Conservation (phyloP, 1,284 basidiomycete species). For the Inonotus hispidus region DNA sequence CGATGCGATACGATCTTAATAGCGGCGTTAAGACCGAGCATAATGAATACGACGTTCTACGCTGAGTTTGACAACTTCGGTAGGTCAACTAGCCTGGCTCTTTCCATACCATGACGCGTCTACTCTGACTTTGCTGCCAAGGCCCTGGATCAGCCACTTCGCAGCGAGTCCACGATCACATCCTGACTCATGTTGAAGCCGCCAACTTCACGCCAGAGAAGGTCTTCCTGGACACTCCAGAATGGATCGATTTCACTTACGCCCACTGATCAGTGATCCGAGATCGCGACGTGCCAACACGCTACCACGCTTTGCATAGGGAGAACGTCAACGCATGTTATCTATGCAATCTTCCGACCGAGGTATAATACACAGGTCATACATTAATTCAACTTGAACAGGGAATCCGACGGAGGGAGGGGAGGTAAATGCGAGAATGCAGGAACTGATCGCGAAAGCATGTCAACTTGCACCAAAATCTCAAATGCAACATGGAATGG, state of each 20-base stretch:
- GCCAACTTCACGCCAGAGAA: constrained; percentile 38
- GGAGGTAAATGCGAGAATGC: constrained; percentile 8
- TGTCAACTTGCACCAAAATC: neutral
- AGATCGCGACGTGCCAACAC: neutral
- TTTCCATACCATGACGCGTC: neutral
- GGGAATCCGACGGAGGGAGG: neutral
- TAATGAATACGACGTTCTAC: constrained; percentile 53
- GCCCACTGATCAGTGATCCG: neutral
- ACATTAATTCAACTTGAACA: neutral
- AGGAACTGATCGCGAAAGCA: constrained; percentile 8
- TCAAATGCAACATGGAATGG: neutral
- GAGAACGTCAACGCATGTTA: neutral
- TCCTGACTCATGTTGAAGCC: constrained; percentile 39
- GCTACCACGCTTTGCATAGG: neutral
- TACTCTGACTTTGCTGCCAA: constrained; percentile 22
- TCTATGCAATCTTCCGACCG: neutral
- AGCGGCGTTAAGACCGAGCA: constrained; percentile 32
- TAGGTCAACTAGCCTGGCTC: constrained; percentile 20
- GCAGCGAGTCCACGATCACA: constrained; percentile 42
- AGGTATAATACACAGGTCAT: constrained; percentile 1
- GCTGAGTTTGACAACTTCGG: constrained; percentile 55
- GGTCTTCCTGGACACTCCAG: constrained; percentile 44
- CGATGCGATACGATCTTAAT: neutral
- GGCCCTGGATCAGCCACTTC: constrained; percentile 51
- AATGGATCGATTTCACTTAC: constrained; percentile 54